Base-by-base conservation (phyloP, 371 early-diverging fungal species). In the Actinomortierella ambigua region DNA sequence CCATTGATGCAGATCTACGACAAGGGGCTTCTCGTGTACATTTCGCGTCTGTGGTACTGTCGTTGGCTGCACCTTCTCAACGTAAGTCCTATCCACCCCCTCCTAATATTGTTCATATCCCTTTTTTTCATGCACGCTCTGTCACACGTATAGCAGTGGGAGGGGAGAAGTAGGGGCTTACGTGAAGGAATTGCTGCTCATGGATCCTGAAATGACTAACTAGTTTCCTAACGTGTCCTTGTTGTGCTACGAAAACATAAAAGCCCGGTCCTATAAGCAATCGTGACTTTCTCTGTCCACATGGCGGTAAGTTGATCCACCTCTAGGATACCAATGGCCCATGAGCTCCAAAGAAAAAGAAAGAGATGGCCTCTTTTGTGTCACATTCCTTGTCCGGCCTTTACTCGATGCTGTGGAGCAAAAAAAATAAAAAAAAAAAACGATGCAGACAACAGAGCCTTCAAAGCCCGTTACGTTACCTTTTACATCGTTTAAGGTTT, bases 241-340 rank as follows among this genome's bases (percentile, higher is more conserved):
- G 7, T 34, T 34, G 34, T 34, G 11, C 34, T 11, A 34, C 34
- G 11, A 34, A 34, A 34, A 34, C 41, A 9, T 27, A 42, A 41
- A 50, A 78, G 78, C 78, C 78, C 42, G 78, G 78, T 15, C 77
- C 77, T 8, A 62, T 78, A 26, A 68, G 77, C 44, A 78, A 78
- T 41, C 76, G 64, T 22, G 78, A 78, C 39, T 78, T 78, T 47
- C 42, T 78, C 4, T 78, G 78, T 48, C 58, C 68, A 8, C 78
- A 78, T 46, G 78, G 77, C 49, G 65, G 78, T 70, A 62, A 23
- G 34, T 34, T 34, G 4, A 34, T n/a, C n/a, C n/a, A n/a, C n/a
- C n/a, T n/a, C n/a, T n/a, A n/a, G n/a, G n/a, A n/a, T n/a, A n/a
- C n/a, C n/a, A n/a, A n/a, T n/a, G n/a, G n/a, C n/a, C n/a, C n/a